Base-by-base conservation (phyloP, 148 eudicot genomes). In the Rhododendron ovatum region DNA sequence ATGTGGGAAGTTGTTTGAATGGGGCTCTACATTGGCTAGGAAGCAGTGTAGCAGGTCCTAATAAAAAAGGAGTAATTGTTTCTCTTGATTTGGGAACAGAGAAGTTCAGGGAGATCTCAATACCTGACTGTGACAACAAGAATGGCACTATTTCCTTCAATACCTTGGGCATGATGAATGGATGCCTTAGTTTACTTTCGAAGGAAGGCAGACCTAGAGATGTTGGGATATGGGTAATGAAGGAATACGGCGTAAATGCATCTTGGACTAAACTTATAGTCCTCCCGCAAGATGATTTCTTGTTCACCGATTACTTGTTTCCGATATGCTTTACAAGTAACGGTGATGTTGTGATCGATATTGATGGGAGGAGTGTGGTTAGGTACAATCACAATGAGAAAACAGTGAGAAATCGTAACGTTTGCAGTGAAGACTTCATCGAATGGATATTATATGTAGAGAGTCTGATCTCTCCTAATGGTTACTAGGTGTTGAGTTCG, bases 1-100 rank as follows among this genome's bases (percentile, higher is more conserved):
- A 10, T 26, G 5, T 12, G 37, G 86, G 85, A 69, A 83, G 55
- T 17, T 71, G 43, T 83, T 30, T 71, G 51, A 30, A 83, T 71
- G 85, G 85, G 53, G 30, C 79, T 51, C 55, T 83, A 30, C 85
- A 83, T 50, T 83, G 80, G 86, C 47, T 71, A 48, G 80, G 61
- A 22, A 84, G 86, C 35, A 53, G 47, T 0, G 45, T 7, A 1
- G 33, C 7, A 37, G 39, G 30, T 13, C 43, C 41, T 26, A 39
- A 84, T 57, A 51, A 18, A 71, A 28, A 24, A 50, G 14, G 63
- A 7, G 24, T 73, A 2, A 84, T 84, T 33, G 67, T 84, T 30
- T 74, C 41, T 74, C 53, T 83, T 51, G 85, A 83, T 41, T 26
- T 83, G 59, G 37, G 9, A 28, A 50, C 33, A 9, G 80, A 47